Conservation (phyloP, 495 filamentous ascomycete genomes). For the Pseudomonodictys pantanalensis region DNA sequence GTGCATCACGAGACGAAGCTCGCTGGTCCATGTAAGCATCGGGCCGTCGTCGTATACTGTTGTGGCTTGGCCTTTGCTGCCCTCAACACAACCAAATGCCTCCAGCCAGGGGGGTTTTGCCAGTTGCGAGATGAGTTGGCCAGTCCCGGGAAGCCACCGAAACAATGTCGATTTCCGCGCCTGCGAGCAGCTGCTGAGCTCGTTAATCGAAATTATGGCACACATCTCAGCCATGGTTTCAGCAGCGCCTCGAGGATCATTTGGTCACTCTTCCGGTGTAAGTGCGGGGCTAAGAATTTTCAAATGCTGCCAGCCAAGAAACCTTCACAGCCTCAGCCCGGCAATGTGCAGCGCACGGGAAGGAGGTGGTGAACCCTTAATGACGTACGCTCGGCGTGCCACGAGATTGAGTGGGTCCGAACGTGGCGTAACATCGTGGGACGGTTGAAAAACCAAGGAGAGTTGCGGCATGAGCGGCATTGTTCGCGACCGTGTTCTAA, state of each 20-base stretch:
- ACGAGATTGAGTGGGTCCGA: slow-evolving; percentile 32
- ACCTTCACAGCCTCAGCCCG: slow-evolving; percentile 9
- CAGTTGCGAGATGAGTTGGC: not conserved
- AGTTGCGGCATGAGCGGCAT: slow-evolving; percentile 27
- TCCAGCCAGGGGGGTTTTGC: no score
- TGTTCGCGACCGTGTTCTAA: no score
- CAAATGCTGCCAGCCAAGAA: not conserved
- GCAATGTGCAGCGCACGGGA: slow-evolving; percentile 22
- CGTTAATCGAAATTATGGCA: not conserved
- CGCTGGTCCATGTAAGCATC: slow-evolving; percentile 6
- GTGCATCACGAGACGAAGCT: slow-evolving; percentile 26
- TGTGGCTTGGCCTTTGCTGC: not conserved
- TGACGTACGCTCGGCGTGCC: slow-evolving; percentile 30
- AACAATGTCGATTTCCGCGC: not conserved
- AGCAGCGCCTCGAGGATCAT: slow-evolving; percentile 20
- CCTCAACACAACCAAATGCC: no score
- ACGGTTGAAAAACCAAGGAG: slow-evolving; percentile 2
- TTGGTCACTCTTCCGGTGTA: not conserved
- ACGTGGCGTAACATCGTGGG: slow-evolving; percentile 28
- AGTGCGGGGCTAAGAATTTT: not conserved
- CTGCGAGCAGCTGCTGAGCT: not conserved
- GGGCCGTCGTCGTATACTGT: slow-evolving; percentile 8
- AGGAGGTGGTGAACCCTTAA: slow-evolving; percentile 21
- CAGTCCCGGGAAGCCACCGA: slow-evolving; percentile 9
- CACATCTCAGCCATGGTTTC: slow-evolving; percentile 16